These are phyloP conservation scores for Candolleomyces aberdarensis DNA, from an alignment of 768 basidiomycete species.

Conservation along the genomic window DNA sequence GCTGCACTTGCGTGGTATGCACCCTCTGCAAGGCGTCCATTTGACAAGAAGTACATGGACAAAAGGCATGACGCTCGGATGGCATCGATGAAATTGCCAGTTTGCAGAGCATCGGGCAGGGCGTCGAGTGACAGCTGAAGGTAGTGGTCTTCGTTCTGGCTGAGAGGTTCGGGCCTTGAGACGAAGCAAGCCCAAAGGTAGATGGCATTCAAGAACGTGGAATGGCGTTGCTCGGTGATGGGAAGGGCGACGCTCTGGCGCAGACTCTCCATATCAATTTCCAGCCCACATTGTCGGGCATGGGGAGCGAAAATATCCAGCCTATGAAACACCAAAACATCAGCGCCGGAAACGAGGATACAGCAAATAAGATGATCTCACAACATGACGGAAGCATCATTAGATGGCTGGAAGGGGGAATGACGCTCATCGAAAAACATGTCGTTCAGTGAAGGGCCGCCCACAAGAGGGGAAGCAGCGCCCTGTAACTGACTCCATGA, in stretches of 20 bases:
- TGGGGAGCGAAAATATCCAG: slow-evolving; percentile 75
- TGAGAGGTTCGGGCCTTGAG: slow-evolving; percentile 66
- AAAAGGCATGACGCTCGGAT: slow-evolving; percentile 76
- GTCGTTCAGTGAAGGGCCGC: slow-evolving; percentile 38
- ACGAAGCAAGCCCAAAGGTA: slow-evolving; percentile 84
- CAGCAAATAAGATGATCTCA: slow-evolving; percentile 29
- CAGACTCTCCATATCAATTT: slow-evolving; percentile 63
- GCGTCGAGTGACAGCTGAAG: slow-evolving; percentile 60
- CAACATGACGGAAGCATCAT: slow-evolving; percentile 68
- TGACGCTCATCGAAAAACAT: slow-evolving; percentile 51
- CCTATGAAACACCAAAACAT: slow-evolving; percentile 33
- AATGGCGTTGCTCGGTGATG: slow-evolving; percentile 62
- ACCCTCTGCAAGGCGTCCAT: slow-evolving; percentile 75
- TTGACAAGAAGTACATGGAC: slow-evolving; percentile 73
- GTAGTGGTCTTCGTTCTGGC: slow-evolving; percentile 71
- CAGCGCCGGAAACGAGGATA: slow-evolving; percentile 11
- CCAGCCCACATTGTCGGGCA: slow-evolving; percentile 71
- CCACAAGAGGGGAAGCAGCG: neutral
- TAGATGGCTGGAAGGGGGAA: slow-evolving; percentile 43
- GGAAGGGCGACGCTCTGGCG: slow-evolving; percentile 57
- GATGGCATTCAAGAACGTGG: slow-evolving; percentile 75
- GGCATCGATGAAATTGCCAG: slow-evolving; percentile 59
- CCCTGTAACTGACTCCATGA: slow-evolving; percentile 47
- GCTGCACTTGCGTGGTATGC: slow-evolving; percentile 76
- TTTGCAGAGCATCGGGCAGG: slow-evolving; percentile 60